Conservation (phyloP, 1,284 basidiomycete species). For the Inonotus hispidus region DNA sequence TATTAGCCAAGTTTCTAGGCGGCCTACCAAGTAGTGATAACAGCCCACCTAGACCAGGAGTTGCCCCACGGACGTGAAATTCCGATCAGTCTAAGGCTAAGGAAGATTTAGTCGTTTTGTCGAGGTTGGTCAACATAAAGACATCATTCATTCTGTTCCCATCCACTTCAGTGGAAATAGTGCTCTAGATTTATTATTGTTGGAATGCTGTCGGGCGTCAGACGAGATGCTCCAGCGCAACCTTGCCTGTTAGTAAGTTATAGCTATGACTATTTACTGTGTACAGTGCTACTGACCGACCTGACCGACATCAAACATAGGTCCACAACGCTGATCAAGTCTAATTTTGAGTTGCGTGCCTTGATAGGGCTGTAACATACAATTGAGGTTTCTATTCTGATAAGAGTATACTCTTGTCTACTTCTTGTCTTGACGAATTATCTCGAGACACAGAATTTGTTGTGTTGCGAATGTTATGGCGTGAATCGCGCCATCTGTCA, state of each 20-base stretch:
- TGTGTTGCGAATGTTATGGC: not conserved
- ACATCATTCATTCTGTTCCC: not conserved
- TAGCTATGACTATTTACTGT: too few relatives aligned
- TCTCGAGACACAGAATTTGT: too few relatives aligned
- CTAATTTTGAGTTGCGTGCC: too few relatives aligned
- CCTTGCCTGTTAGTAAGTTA: too few relatives aligned
- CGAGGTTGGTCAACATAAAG: not conserved
- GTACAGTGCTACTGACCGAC: too few relatives aligned
- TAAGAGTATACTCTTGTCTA: not conserved
- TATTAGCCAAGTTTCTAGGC: not conserved
- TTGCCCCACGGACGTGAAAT: not conserved
- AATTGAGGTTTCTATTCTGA: not conserved
- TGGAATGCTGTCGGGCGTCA: not conserved
- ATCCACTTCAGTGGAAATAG: not conserved
- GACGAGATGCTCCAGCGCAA: too few relatives aligned
- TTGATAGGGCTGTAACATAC: too few relatives aligned
- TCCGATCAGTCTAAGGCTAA: not conserved
- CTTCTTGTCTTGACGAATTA: too few relatives aligned
- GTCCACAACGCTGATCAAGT: too few relatives aligned
- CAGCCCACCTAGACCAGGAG: not conserved
- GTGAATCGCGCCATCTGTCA: not conserved
- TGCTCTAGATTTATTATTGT: not conserved
- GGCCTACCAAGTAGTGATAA: not conserved
- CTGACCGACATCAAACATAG: too few relatives aligned
- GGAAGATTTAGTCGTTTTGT: not conserved